Conservation (phyloP, 768 basidiomycete species). For the Auriculariales sp. region DNA sequence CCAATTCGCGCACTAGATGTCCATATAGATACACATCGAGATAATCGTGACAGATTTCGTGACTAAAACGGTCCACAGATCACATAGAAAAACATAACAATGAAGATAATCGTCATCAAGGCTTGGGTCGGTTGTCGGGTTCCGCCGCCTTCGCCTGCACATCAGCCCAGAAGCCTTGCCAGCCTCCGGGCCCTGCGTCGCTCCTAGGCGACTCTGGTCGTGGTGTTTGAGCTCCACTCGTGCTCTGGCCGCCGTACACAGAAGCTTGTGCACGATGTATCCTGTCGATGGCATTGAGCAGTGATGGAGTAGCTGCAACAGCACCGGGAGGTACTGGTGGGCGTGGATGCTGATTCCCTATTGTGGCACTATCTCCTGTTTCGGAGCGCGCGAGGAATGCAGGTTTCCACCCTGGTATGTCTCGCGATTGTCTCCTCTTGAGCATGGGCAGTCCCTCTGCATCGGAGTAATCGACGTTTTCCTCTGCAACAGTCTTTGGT, state of each 20-base stretch:
- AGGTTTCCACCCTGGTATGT: conserved; percentile 30
- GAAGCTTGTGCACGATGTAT: conserved; percentile 40
- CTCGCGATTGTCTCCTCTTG: conserved; percentile 4
- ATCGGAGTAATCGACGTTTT: conserved; percentile 29
- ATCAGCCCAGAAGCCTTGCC: conserved; percentile 33
- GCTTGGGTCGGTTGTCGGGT: background rate
- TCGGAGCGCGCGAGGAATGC: conserved; percentile 28
- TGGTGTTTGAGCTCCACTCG: background rate
- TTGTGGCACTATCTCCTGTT: conserved; percentile 10
- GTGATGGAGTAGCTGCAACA: conserved; percentile 49
- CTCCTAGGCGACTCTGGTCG: conserved; percentile 2
- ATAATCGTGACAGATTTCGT: no score
- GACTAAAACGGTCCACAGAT: no score
- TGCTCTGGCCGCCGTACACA: conserved; percentile 21
- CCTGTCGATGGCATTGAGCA: conserved; percentile 48
- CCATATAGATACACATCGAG: no score
- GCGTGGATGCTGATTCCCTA: no score
- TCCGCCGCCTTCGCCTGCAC: conserved; percentile 19
- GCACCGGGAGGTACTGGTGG: conserved; percentile 18
- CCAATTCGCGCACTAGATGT: no score
- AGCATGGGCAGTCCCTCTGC: conserved; percentile 23
- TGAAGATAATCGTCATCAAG: background rate
- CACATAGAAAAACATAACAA: no score
- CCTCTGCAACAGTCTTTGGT: conserved; percentile 6
- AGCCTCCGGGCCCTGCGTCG: conserved; percentile 12